Conservation (phyloP, 2,329 filamentous ascomycete species). For the Paracoccidioides lutzii region DNA sequence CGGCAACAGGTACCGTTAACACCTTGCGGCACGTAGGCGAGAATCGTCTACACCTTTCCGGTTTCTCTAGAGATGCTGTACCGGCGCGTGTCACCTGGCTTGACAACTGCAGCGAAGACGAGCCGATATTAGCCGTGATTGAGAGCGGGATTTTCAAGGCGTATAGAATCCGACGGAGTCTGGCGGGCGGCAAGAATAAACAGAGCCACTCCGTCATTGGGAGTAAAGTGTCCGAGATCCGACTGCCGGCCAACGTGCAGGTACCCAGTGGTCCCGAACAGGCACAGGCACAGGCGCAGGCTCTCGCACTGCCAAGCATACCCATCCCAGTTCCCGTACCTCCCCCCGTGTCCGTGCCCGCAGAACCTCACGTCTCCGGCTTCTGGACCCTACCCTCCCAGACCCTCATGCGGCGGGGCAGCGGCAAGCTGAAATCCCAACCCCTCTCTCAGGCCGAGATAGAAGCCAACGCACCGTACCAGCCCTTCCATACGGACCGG, state of each 20-base stretch:
- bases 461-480: slow-evolving; percentile 88
- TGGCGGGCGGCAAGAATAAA: slow-evolving; percentile 43
- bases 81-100: slow-evolving; percentile 36
- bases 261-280: slow-evolving; percentile 43
- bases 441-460: slow-evolving; percentile 71
- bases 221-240: slow-evolving; percentile 53
- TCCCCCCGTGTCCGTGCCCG: slow-evolving; percentile 36
- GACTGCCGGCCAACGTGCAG: slow-evolving; percentile 50
- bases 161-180: slow-evolving; percentile 29
- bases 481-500: slow-evolving; percentile 86
- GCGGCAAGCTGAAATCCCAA: slow-evolving; percentile 24
- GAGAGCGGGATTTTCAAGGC: slow-evolving; percentile 34
- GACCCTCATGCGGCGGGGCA: slow-evolving; percentile 27
- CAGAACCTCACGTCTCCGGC: slow-evolving; percentile 24
- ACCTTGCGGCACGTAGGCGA: slow-evolving; percentile 37
- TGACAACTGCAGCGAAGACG: slow-evolving; percentile 23
- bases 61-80: slow-evolving; percentile 25
- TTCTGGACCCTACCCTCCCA: slow-evolving; percentile 31
- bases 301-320: too few species aligned
- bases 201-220: slow-evolving; percentile 42
- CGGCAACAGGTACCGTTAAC: slow-evolving; percentile 36
- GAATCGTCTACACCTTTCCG: slow-evolving; percentile 35
- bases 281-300: too few species aligned
- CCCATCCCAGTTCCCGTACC: too few species aligned
- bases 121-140: slow-evolving; percentile 32